phyloP scores from a whole-genome alignment of 441 rosid species.

The Populus hybrid region DNA sequence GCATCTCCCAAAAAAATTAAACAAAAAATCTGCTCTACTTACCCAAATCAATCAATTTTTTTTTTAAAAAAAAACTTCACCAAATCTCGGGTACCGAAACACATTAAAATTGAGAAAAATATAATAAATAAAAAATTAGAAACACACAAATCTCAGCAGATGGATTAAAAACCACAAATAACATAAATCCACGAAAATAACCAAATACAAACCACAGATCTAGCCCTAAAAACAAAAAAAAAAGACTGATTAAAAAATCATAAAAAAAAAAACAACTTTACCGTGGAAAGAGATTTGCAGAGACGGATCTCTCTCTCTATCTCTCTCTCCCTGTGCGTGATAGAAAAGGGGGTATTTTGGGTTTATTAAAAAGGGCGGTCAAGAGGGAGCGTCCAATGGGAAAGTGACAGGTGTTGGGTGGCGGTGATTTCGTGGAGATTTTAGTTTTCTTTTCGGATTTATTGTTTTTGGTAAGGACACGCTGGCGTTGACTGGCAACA shows the following conservation, averaged over 20 bases:
- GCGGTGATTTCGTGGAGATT: slow-evolving; percentile 28
- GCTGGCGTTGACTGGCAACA: slow-evolving; percentile 2
- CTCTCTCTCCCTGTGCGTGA: not conserved
- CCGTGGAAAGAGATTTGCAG: not conserved
- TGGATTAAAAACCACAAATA: not conserved
- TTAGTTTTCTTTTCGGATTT: not conserved
- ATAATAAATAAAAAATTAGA: no score
- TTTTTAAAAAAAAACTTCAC: not conserved
- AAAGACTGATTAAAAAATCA: no score
- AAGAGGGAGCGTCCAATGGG: slow-evolving; percentile 26
- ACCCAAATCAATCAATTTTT: not conserved
- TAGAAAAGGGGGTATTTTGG: not conserved
- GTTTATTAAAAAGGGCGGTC: not conserved
- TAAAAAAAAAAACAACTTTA: not conserved
- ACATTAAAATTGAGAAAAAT: not conserved
- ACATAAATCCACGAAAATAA: not conserved
- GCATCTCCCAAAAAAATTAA: not conserved
- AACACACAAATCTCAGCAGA: no score
- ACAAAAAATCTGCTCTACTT: not conserved
- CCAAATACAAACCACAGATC: not conserved
- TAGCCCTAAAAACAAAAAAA: not conserved
- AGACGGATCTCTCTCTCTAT: not conserved
- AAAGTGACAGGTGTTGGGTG: slow-evolving; percentile 29
- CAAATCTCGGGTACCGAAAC: not conserved
- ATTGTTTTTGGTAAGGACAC: not conserved